Evolutionary conservation across 2,329 filamentous ascomycete genomes (phyloP).

Genomic region (Didymella arachidicola): DNA sequence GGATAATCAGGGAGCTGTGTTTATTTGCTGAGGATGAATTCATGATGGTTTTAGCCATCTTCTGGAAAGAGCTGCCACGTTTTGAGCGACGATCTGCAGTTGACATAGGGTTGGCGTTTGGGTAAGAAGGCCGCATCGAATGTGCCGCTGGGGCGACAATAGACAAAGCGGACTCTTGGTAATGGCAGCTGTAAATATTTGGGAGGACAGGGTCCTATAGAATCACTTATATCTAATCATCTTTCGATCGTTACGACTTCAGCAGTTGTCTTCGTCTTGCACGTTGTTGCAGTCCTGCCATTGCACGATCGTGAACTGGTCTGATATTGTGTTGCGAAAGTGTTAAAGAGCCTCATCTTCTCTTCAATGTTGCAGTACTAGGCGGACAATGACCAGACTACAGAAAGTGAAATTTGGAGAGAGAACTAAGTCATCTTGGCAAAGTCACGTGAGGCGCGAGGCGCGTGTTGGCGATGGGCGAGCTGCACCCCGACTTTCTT

Average conservation of each 20-base stretch:
- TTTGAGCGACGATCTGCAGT: conserved; percentile 15
- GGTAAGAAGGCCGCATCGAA: conserved; percentile 25
- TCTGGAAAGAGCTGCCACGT: conserved; percentile 16
- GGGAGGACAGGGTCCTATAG: conserved; percentile 32
- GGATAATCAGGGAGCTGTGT: not conserved
- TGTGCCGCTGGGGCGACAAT: conserved; percentile 26
- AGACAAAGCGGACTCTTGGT: conserved; percentile 27
- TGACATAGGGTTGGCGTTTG: conserved; percentile 34
- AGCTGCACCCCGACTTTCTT: conserved; percentile 40
- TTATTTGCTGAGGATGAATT: conserved; percentile 12
- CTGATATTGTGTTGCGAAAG: not conserved
- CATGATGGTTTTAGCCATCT: conserved; percentile 27
- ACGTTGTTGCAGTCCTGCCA: not conserved
- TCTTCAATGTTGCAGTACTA: not conserved
- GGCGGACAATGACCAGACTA: not conserved
- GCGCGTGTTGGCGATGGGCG: conserved; percentile 32
- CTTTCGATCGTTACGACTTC: conserved; percentile 35
- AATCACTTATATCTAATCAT: conserved; percentile 41
- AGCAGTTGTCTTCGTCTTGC: not conserved
- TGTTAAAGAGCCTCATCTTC: not conserved
- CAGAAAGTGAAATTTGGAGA: not conserved
- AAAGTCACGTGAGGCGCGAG: conserved; percentile 18
- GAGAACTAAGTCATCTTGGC: conserved; percentile 4
- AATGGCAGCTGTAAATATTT: conserved; percentile 38
- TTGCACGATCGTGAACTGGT: no score